These are phyloP conservation scores for Notholithocarpus densiflorus DNA, from an alignment of 306 rosid species.

Conservation along the genomic window DNA sequence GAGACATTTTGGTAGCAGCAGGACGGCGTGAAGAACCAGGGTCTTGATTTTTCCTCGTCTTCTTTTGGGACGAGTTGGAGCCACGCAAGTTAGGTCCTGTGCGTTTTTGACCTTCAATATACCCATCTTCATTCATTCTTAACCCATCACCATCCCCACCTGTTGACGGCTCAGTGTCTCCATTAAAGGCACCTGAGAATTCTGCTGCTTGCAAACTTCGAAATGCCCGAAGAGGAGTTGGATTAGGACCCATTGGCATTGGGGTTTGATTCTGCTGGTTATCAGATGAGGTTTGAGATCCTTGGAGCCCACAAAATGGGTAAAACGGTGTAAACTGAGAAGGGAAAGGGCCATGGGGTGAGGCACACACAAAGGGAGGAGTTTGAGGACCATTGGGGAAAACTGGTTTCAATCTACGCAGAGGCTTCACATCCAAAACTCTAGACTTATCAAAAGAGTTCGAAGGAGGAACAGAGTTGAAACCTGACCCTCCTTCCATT, in stretches of 20 bases:
- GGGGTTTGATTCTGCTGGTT: conserved; percentile 7
- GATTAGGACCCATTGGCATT: conserved; percentile 20
- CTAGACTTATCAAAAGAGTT: conserved; percentile 48
- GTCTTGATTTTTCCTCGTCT: conserved; percentile 27
- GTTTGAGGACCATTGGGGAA: conserved; percentile 35
- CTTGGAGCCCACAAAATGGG: conserved; percentile 29
- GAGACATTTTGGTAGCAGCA: neutral
- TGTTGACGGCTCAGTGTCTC: conserved; percentile 2
- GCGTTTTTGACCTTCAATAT: conserved; percentile 3
- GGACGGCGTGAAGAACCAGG: neutral
- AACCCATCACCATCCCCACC: conserved; percentile 20
- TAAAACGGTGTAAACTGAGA: conserved; percentile 50
- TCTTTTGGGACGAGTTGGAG: conserved; percentile 27
- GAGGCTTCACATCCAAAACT: conserved; percentile 61
- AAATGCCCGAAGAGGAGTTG: conserved; percentile 45
- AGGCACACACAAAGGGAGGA: conserved; percentile 20
- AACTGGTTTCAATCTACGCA: conserved; percentile 53
- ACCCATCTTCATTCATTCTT: conserved; percentile 12
- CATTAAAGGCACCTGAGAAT: conserved; percentile 17
- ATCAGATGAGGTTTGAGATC: conserved; percentile 30
- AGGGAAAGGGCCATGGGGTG: conserved; percentile 28
- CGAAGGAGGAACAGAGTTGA: conserved; percentile 37
- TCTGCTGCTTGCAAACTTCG: conserved; percentile 23
- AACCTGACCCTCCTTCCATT: conserved; percentile 53
- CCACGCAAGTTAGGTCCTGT: neutral